Conservation (phyloP, 31 red algal genomes). For the Asparagopsis taxiformis region DNA sequence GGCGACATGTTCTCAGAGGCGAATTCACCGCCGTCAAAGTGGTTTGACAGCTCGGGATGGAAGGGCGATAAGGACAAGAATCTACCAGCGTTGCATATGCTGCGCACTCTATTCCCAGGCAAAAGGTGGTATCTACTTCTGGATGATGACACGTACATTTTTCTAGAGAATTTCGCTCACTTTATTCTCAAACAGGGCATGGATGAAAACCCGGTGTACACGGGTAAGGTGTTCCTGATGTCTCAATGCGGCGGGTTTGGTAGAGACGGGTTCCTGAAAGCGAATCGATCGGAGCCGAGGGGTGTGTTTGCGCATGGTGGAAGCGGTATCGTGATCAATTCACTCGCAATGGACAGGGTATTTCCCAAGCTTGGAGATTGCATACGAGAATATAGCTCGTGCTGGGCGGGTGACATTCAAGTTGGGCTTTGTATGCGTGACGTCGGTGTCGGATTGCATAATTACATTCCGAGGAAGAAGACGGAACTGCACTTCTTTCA, state of each 20-base stretch:
- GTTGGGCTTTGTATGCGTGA: conserved; percentile 51
- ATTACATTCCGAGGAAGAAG: neutral
- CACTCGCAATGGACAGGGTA: conserved; percentile 32
- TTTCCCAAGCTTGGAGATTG: conserved; percentile 22
- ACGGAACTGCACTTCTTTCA: conserved; percentile 37
- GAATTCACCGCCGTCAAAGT: too few relatives aligned
- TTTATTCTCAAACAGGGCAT: conserved; percentile 16
- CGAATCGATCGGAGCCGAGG: conserved; percentile 22
- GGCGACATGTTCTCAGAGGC: too few relatives aligned
- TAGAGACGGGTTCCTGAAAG: conserved; percentile 18
- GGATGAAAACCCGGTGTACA: conserved; percentile 54
- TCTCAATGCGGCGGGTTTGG: conserved; percentile 62
- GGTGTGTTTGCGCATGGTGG: conserved; percentile 82
- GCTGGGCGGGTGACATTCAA: conserved; percentile 87
- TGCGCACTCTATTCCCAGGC: conserved; percentile 55
- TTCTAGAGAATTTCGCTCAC: conserved; percentile 86
- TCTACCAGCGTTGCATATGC: conserved; percentile 67
- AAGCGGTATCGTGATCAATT: conserved; percentile 75
- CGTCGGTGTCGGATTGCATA: conserved; percentile 20
- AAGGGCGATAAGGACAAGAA: conserved; percentile 89
- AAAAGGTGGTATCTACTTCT: conserved; percentile 76
- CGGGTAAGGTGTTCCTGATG: conserved; percentile 74
- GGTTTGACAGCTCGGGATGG: conserved; percentile 52
- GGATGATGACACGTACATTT: conserved; percentile 89
- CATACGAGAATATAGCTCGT: conserved; percentile 58